A percentile compares a stretch with the other conserved stretches of the same genome.
phyloP scores from a whole-genome alignment of 805 yeast species.

The Nematodospora valgi region DNA sequence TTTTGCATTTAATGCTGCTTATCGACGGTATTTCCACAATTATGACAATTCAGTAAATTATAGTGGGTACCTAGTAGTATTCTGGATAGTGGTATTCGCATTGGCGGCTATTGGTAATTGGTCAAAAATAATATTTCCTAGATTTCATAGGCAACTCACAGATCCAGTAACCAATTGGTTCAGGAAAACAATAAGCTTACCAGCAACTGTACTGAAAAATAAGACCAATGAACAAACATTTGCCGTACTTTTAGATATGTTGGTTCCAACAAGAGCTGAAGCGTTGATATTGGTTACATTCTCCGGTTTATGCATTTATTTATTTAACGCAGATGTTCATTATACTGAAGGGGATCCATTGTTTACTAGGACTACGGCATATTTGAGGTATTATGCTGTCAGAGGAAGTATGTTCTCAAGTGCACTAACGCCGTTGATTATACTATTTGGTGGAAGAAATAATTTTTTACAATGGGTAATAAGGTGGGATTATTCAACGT shows the following conservation, averaged over 20 bases:
- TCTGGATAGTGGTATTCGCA: conserved; percentile 28
- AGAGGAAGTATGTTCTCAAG: conserved; percentile 32
- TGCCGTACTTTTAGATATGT: conserved; percentile 20
- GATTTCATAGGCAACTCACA: conserved; percentile 14
- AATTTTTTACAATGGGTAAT: conserved; percentile 37
- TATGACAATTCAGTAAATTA: conserved; percentile 42
- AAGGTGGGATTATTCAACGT: conserved; percentile 33
- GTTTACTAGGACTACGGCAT: conserved; percentile 30
- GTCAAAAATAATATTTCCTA: conserved; percentile 28
- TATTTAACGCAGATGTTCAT: conserved; percentile 21
- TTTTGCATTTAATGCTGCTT: conserved; percentile 20
- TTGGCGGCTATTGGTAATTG: conserved; percentile 29
- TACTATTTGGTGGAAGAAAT: conserved; percentile 34
- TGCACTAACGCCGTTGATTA: conserved; percentile 28
- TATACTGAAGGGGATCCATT: conserved; percentile 33
- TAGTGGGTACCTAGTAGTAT: conserved; percentile 31
- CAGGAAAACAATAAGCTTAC: conserved; percentile 33
- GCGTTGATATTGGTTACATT: conserved; percentile 30
- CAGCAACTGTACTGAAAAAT: conserved; percentile 31
- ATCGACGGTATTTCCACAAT: conserved; percentile 38
- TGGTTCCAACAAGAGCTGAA: conserved; percentile 42
- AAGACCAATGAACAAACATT: conserved; percentile 26
- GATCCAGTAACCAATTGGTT: conserved; percentile 28
- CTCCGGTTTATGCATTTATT: conserved; percentile 22
- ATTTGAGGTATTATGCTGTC: conserved; percentile 39